Conservation (phyloP, 305 asterid genomes). For the Solanum hybrid region DNA sequence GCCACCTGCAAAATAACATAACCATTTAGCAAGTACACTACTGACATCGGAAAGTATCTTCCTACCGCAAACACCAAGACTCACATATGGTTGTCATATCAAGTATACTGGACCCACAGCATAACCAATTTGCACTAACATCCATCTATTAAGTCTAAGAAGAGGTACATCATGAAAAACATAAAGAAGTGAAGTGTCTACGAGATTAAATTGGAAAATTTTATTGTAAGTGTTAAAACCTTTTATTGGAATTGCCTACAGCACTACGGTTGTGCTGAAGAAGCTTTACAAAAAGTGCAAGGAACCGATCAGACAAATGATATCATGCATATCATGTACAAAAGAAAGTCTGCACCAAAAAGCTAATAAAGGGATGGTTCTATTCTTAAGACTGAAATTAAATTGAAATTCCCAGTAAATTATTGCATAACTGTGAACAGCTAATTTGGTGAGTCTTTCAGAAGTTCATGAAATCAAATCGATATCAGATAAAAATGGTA, state of each 20-base stretch:
- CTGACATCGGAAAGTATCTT: neutral
- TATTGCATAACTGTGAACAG: neutral
- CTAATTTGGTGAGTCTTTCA: neutral
- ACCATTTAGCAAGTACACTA: slow-evolving; percentile 7
- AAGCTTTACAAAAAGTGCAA: neutral
- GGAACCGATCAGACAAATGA: neutral
- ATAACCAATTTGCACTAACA: neutral
- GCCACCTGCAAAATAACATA: slow-evolving; percentile 58
- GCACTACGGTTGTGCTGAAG: neutral
- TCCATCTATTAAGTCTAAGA: neutral
- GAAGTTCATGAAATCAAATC: neutral
- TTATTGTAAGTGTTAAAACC: neutral
- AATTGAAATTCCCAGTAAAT: neutral
- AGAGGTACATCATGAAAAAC: neutral
- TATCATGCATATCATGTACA: neutral
- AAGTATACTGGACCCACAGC: neutral
- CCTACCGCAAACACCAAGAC: slow-evolving; percentile 10
- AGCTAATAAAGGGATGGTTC: neutral
- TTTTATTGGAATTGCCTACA: slow-evolving; percentile 1
- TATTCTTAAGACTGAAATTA: neutral
- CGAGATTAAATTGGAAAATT: neutral
- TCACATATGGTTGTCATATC: neutral
- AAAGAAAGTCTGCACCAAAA: neutral
- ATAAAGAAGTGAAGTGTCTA: neutral
- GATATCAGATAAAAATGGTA: neutral